These are phyloP conservation scores for Phytophthora boehmeriae DNA, from an alignment of 352 stramenopile genomes.

Conservation along the genomic window DNA sequence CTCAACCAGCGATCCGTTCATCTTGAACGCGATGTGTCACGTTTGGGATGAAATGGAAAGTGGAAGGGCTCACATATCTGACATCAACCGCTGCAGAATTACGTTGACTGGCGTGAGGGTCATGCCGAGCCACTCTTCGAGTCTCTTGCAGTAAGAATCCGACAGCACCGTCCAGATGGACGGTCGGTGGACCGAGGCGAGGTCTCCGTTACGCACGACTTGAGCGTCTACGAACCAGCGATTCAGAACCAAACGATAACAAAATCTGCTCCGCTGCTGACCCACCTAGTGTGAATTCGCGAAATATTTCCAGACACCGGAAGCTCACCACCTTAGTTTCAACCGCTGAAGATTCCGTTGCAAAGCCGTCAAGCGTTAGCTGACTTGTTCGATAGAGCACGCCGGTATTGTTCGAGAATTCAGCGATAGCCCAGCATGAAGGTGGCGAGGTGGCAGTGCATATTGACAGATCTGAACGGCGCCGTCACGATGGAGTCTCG, in stretches of 20 bases:
- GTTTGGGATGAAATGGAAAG: slow-evolving; percentile 11
- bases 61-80: slow-evolving; percentile 7
- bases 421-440: too few relatives aligned
- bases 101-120: slow-evolving; percentile 17
- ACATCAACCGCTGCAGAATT: slow-evolving; percentile 6
- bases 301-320: neutral
- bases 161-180: neutral
- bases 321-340: neutral
- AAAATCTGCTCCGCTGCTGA: neutral
- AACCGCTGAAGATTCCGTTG: neutral
- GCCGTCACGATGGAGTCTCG: neutral
- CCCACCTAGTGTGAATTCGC: neutral
- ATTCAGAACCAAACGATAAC: too few relatives aligned
- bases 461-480: too few relatives aligned
- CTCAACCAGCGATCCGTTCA: slow-evolving; percentile 22
- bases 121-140: neutral
- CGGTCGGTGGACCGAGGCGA: neutral
- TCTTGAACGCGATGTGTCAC: neutral
- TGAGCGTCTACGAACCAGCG: too few relatives aligned
- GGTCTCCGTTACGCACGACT: neutral
- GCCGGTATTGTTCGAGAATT: too few relatives aligned
- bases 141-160: neutral
- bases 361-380: too few relatives aligned
- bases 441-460: too few relatives aligned
- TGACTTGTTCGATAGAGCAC: too few relatives aligned